These are phyloP conservation scores for Xylaria sp. DNA, from an alignment of 2,329 filamentous ascomycete genomes.

Conservation along the genomic window DNA sequence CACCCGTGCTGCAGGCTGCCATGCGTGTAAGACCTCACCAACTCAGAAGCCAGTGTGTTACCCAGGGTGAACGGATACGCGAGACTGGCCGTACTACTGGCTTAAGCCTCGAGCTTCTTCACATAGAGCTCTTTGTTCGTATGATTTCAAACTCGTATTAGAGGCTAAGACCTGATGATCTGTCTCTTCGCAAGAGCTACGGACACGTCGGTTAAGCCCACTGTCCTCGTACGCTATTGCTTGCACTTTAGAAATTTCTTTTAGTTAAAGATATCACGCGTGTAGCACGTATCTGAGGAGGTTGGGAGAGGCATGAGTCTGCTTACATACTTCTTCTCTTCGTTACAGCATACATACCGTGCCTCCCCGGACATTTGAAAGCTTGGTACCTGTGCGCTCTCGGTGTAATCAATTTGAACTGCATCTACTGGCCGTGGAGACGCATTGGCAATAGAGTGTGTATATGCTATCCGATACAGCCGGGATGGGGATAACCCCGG, in stretches of 20 bases:
- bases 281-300: not conserved
- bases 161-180: not conserved
- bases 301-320: slow-evolving; percentile 13
- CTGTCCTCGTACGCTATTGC: not conserved
- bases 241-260: not conserved
- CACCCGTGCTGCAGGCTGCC: slow-evolving; percentile 11
- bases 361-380: slow-evolving; percentile 26
- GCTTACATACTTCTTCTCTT: slow-evolving; percentile 22
- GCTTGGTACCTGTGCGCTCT: slow-evolving; percentile 40
- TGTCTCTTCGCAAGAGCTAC: not conserved
- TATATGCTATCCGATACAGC: slow-evolving; percentile 45
- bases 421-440: slow-evolving; percentile 39
- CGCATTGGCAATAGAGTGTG: slow-evolving; percentile 40
- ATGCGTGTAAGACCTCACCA: slow-evolving; percentile 11
- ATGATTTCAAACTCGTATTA: slow-evolving; percentile 1
- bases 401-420: slow-evolving; percentile 45
- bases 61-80: slow-evolving; percentile 4
- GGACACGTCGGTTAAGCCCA: not conserved
- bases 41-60: not conserved
- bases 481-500: slow-evolving; percentile 39
- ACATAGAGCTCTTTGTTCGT: not conserved
- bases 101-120: slow-evolving; percentile 5
- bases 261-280: slow-evolving; percentile 13
- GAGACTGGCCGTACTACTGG: slow-evolving; percentile 11
- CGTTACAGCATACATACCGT: slow-evolving; percentile 29